Conservation (phyloP, 2,329 filamentous ascomycete genomes). For the Sclerotinia subarctica region DNA sequence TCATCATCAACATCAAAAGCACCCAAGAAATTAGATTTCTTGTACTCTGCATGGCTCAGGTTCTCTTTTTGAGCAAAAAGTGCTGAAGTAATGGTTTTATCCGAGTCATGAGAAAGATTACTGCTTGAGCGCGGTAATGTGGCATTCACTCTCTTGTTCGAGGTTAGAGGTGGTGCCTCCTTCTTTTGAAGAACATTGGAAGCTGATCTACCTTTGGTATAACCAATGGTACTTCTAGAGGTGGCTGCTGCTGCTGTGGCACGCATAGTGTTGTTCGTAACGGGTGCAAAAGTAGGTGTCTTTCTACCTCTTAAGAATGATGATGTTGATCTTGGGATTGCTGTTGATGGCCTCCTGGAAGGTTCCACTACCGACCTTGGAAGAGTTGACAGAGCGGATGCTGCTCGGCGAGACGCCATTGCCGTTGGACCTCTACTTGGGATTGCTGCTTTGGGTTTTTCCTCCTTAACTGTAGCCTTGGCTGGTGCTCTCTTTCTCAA, state of each 20-base stretch:
- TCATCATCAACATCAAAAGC: constrained; percentile 55
- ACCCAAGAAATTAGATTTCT: constrained; percentile 52
- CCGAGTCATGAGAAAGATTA: constrained; percentile 42
- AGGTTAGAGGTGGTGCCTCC: constrained; percentile 5
- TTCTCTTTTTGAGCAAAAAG: constrained; percentile 40
- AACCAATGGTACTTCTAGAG: constrained; percentile 81
- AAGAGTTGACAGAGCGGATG: constrained; percentile 49
- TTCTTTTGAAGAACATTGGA: constrained; percentile 41
- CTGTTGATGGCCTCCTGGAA: constrained; percentile 38
- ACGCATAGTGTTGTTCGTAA: constrained; percentile 49
- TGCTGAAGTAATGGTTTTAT: constrained; percentile 50
- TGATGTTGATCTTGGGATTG: constrained; percentile 36
- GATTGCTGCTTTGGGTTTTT: constrained; percentile 27
- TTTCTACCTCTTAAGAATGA: constrained; percentile 24
- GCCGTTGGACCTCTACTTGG: constrained; percentile 46
- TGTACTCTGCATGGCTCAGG: constrained; percentile 37
- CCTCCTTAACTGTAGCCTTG: constrained; percentile 25
- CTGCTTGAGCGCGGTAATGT: constrained; percentile 31
- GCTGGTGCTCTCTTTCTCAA: constrained; percentile 34
- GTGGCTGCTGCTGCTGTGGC: constrained; percentile 61
- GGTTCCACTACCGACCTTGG: constrained; percentile 36
- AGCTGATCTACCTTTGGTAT: constrained; percentile 68
- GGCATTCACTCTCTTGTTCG: constrained; percentile 21
- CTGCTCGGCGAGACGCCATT: constrained; percentile 54
- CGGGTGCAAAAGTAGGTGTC: constrained; percentile 45